Evolutionary conservation across 2,329 filamentous ascomycete species (phyloP), one percentile per base, ranked within the genome.

Genomic region (Sporothrix dimorphospora): DNA sequence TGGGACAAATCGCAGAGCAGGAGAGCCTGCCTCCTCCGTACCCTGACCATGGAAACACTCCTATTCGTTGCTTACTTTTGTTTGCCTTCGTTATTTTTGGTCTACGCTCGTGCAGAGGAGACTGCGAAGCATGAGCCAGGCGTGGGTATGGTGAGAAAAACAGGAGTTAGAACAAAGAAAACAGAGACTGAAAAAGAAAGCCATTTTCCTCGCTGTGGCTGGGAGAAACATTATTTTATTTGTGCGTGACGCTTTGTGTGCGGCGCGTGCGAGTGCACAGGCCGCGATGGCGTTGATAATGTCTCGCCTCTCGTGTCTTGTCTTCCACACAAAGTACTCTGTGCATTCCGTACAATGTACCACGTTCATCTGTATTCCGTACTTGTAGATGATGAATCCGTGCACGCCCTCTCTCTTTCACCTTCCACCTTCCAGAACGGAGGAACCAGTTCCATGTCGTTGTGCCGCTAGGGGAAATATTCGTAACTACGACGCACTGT

Each of bases 401-500:
- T 63, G 59, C n/a, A 42, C 38, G 38, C 21, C 14, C 8, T 6
- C n/a, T 45, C 11, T 9, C 38, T 42, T 24, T 51, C 45, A 38
- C 45, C 45, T 49, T n/a, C 40, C 24, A 38, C 30, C n/a, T 69
- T 69, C 34, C 34, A 69, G 21, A 53, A 59, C 67, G 40, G 53
- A 69, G 53, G 53, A 59, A 34, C 53, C 51, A 24, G 38, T 14
- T 69, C 51, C 67, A 69, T 69, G 14, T 49, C 42, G 12, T 19
- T 7, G 45, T 53, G n/a, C 34, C 34, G 49, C 67, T 21, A 63
- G 7, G 34, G 24, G 24, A 45, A 57, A 9, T 8, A 21, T 21
- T 12, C 42, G 40, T 45, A 34, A 14, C 19, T n/a, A 69, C 12
- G 16, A 47, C 42, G 19, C 6, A 47, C 19, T 47, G 42, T 16